Evolutionary conservation across 306 rosid species (phyloP), one percentile per base, ranked within the genome.

Genomic region (peach (Prunus persica)): DNA sequence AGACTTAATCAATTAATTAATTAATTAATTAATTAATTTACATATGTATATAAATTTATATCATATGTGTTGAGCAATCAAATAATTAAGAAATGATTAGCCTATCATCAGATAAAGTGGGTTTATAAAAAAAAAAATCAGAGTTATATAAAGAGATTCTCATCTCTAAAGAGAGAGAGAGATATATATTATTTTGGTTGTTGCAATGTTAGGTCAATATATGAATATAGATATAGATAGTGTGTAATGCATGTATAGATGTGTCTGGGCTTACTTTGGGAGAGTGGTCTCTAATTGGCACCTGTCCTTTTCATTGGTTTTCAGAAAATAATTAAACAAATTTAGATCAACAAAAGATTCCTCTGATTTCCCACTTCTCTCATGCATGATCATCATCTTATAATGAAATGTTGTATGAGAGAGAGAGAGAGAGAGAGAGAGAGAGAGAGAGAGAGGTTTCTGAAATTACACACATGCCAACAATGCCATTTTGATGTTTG

Each of bases 291-390:
- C 52, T 30, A 60, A 25, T 58, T 68, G 78, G 64, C 82, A 82
- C 69, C 71, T 76, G 82, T 83, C 73, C 43, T 77, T 76, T 38
- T 78, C 77, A 78, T 68, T 75, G 84, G 80, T 79, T 82, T 84
- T 15, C 62, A 71, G 69, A 82, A 84, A 52, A 83, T 77, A 3
- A 65, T 32, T 34, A 34, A 6, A 64, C 57, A 14, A 20, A 6
- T 25, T 73, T 71, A 34, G 77, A 80, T 43, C 64, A 85, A 61
- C 19, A 51, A 43, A 86, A 58, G 84, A 87, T 86, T 88, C 95
- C 86, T 80, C 82, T 75, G 85, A 78, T 78, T 86, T 88, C 76
- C 84, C 88, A 65, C 83, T 82, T 60, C 34, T 62, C 67, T 27
- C 18, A 49, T 49, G 54, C 54, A 49, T 49, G 14, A 49, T 49